Conservation (phyloP, 257 asterid genomes). For the Lycium barbarum region DNA sequence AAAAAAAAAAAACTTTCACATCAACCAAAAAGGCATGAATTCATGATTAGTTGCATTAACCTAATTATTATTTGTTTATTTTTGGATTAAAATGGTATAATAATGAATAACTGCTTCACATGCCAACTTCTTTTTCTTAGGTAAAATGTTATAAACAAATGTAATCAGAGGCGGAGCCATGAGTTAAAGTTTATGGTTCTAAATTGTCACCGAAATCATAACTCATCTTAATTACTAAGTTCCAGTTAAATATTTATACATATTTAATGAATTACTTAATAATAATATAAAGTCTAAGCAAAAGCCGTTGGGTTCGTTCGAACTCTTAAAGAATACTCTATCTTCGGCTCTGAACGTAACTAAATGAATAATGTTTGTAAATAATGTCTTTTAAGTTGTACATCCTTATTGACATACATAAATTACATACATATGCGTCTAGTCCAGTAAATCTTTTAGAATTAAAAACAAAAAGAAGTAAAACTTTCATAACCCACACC, state of each 20-base stretch:
- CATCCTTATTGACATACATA: background rate
- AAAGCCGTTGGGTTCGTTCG: too few relatives aligned
- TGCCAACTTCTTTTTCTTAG: background rate
- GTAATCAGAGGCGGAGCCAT: accelerated
- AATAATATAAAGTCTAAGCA: background rate
- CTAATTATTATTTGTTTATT: background rate
- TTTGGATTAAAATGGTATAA: background rate
- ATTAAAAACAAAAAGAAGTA: too few relatives aligned
- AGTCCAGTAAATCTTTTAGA: too few relatives aligned
- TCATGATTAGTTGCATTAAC: conserved; percentile 21
- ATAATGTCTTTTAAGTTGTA: background rate
- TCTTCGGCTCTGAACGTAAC: background rate
- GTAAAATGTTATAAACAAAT: background rate
- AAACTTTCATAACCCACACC: too few relatives aligned
- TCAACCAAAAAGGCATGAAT: background rate
- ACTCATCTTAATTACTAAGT: background rate
- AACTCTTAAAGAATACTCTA: background rate
- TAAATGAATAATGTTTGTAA: background rate
- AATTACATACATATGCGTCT: background rate
- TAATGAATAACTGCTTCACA: background rate
- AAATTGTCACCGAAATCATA: background rate
- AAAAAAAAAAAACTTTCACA: background rate
- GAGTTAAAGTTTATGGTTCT: background rate
- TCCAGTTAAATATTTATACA: background rate
- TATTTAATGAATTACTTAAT: background rate